Evolutionary conservation across 202 grass and related monocot species (phyloP), one percentile per base, ranked within the genome.

Genomic region (Miscanthus sacchariflorus): DNA sequence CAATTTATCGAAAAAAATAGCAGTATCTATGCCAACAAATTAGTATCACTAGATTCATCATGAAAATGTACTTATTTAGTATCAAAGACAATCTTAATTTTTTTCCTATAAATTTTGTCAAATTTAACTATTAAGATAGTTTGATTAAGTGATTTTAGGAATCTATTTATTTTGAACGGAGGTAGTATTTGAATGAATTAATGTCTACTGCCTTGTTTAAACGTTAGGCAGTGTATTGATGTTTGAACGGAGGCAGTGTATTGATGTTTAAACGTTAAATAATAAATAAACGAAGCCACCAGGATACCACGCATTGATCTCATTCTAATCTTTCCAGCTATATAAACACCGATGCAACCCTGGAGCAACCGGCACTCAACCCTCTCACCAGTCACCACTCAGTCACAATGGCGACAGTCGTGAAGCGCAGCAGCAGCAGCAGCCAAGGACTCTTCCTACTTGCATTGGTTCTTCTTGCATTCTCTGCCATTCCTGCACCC

Each of bases 381-480:
- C 15, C 28, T 30, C 28, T 30, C 28, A 30, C 28, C 28, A 30
- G 28, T 70, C 28, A 23, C 18, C 7, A n/a, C 9, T n/a, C 33
- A 14, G 46, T 2, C 46, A 49, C 46, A 49, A 87, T 81, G 78
- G 56, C 43, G 4, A 75, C 72, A n/a, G 40, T 4, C 1, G 38
- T 15, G 52, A 87, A 10, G 42, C 33, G 44, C 52, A 46, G 2
- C n/a, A 40, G 10, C 46, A 46, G 44, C 44, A 12, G 44, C 44
- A 46, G 35, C 35, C 76, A 63, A 61, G 68, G 68, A 12, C 19
- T 65, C 43, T 10, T 80, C 7, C 28, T 80, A 4, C 68, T 87
- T 65, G 11, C 12, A 8, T 12, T 87, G 21, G 14, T 74, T 74
- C 21, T 75, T 27, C 9, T 87, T 30, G 28, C 18, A 43, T 81